Percentiles rank a stretch among this genome's conserved stretches.
Evolutionary conservation across 1,284 basidiomycete species (phyloP).

Genomic region (Apiotrichum domesticum): DNA sequence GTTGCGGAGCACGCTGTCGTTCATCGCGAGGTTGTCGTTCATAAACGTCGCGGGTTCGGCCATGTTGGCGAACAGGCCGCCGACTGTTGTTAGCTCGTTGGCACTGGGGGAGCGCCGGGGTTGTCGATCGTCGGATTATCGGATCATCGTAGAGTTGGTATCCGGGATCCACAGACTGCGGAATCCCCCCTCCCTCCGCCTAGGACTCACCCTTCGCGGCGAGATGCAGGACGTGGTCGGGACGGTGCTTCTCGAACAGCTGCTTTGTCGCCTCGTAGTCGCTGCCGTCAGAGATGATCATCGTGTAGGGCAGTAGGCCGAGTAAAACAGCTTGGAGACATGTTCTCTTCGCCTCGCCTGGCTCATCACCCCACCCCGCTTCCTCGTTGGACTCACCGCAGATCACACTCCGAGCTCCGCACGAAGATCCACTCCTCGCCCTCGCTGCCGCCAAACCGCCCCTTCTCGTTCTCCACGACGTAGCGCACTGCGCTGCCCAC

Average conservation of each 20-base stretch:
- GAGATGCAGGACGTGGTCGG: slow-evolving; percentile 85
- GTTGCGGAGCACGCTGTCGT: slow-evolving; percentile 76
- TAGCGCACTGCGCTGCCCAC: slow-evolving; percentile 75
- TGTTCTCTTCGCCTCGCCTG: too few relatives aligned
- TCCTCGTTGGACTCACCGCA: slow-evolving; percentile 14
- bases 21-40: slow-evolving; percentile 82
- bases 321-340: too few relatives aligned
- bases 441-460: slow-evolving; percentile 60
- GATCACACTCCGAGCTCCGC: slow-evolving; percentile 54
- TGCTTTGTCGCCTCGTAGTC: slow-evolving; percentile 54
- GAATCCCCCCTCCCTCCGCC: too few relatives aligned
- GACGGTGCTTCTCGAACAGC: slow-evolving; percentile 77
- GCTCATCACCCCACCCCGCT: too few relatives aligned
- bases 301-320: too few relatives aligned
- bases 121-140: too few relatives aligned
- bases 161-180: too few relatives aligned
- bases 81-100: slow-evolving; percentile 53
- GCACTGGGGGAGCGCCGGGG: too few relatives aligned
- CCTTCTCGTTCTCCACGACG: slow-evolving; percentile 69
- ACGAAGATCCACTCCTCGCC: slow-evolving; percentile 81
- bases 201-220: slow-evolving; percentile 65
- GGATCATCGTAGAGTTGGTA: too few relatives aligned
- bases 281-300: slow-evolving; percentile 45
- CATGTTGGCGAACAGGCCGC: slow-evolving; percentile 87
- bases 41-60: slow-evolving; percentile 83